Percentiles rank a stretch among this genome's conserved stretches.
Evolutionary conservation across 495 filamentous ascomycete species (phyloP).

Genomic region (Daldinia childiae): DNA sequence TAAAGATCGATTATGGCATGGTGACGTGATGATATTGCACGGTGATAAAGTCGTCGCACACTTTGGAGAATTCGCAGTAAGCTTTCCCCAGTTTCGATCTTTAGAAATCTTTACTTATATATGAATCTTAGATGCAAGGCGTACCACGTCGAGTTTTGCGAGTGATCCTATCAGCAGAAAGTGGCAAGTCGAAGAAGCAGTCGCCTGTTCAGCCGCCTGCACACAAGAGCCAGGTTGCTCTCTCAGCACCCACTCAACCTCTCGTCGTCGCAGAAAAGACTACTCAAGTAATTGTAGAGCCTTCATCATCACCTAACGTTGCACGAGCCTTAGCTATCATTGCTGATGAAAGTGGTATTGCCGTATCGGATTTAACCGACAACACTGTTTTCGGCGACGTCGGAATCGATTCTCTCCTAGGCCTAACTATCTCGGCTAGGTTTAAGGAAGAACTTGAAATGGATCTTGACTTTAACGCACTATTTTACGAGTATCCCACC

Average conservation of each 20-base stretch:
- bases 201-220: not conserved
- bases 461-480: constrained; percentile 6
- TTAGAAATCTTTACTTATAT: not conserved
- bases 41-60: not conserved
- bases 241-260: not conserved
- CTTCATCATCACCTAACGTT: not conserved
- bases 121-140: not conserved
- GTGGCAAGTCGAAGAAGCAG: not conserved
- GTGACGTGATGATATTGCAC: not conserved
- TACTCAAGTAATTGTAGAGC: not conserved
- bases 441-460: constrained; percentile 4
- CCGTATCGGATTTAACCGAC: not conserved
- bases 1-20: not conserved
- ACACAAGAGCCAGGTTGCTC: not conserved
- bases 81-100: not conserved
- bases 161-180: not conserved
- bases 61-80: not conserved
- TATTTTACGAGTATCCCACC: constrained; percentile 1
- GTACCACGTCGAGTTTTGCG: constrained; percentile 2
- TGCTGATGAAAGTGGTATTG: constrained; percentile 1
- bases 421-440: not conserved
- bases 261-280: not conserved
- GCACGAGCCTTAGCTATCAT: not conserved
- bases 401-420: constrained; percentile 2
- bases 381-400: constrained; percentile 1